Evolutionary conservation across 2,329 filamentous ascomycete species (phyloP), one percentile per base, ranked within the genome.

Genomic region (Furcasterigmium furcatum): DNA sequence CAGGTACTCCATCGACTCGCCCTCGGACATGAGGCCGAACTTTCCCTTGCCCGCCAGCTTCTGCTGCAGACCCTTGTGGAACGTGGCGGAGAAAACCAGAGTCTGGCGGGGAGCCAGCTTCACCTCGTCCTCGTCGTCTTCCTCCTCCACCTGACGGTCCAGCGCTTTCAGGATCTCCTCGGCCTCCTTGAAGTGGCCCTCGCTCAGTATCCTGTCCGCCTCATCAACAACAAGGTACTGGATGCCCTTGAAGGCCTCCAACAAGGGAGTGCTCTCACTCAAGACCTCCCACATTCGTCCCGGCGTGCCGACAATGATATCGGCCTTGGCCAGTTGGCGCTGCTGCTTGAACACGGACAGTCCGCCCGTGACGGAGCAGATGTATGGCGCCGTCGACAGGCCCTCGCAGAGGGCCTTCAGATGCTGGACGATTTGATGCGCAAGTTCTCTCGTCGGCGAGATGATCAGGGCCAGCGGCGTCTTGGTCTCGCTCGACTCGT

Each of bases 291-390:
- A 99, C 38, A 97, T 66, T 49, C 94, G 83, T 20, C 94, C 94
- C 0, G 94, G 94, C 0, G 94, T 96, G 42, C 85, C 92, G 46
- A 99, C 81, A n/a, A 99, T 82, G 41, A 99, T 88, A 58, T 99
- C 91, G 3, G 92, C 92, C 58, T 84, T 84, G 39, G 84, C 79
- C 20, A 99, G 68, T 58, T 92, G 83, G 40, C 94, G 81, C 59
- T 95, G 87, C 62, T 99, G 94, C 67, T 99, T 99, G 53, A 94
- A 86, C n/a, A 96, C 79, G 3, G 94, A 95, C 25, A 99, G 67
- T 34, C 94, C 94, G 55, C 94, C 94, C 0, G 92, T 99, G 7
- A 99, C 77, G 1, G 92, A 90, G 43, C 88, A 91, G n/a, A 96
- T 77, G 45, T 85, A 86, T 0, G 87, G 82, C 1, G 82, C 74